These are phyloP conservation scores for Pythium rhizo-oryzae DNA, from an alignment of 352 stramenopile species.

Conservation along the genomic window DNA sequence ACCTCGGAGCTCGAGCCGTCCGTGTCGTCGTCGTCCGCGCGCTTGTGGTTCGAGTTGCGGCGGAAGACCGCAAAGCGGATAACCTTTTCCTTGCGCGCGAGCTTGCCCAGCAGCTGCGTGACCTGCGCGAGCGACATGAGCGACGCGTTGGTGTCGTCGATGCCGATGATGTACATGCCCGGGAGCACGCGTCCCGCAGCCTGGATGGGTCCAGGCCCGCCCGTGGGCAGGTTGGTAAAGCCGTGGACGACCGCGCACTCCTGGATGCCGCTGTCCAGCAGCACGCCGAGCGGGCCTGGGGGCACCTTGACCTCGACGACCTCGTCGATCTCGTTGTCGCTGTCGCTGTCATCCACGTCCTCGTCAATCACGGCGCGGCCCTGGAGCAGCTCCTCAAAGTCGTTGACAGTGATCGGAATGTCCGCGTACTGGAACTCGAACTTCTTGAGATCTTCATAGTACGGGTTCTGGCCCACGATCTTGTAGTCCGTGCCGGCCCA, in stretches of 20 bases:
- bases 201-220: conserved; percentile 69
- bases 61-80: conserved; percentile 82
- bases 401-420: conserved; percentile 43
- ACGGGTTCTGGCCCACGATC: conserved; percentile 72
- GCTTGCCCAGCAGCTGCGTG: conserved; percentile 69
- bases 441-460: conserved; percentile 72
- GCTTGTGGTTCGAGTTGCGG: conserved; percentile 25
- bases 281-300: conserved; percentile 68
- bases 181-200: conserved; percentile 59
- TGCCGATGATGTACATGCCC: conserved; percentile 88
- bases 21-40: conserved; percentile 43
- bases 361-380: conserved; percentile 82
- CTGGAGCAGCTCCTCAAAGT: conserved; percentile 51
- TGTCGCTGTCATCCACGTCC: conserved; percentile 79
- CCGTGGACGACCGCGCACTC: conserved; percentile 81
- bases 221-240: conserved; percentile 71
- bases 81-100: conserved; percentile 77
- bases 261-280: conserved; percentile 79
- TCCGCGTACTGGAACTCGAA: conserved; percentile 76
- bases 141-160: conserved; percentile 84
- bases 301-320: conserved; percentile 76
- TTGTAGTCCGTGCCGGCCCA: conserved; percentile 86
- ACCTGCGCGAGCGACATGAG: conserved; percentile 73
- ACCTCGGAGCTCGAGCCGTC: conserved; percentile 46
- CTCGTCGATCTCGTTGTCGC: conserved; percentile 77